These are phyloP conservation scores for Fusarium annulatum DNA, from an alignment of 2,329 filamentous ascomycete genomes.

Conservation along the genomic window DNA sequence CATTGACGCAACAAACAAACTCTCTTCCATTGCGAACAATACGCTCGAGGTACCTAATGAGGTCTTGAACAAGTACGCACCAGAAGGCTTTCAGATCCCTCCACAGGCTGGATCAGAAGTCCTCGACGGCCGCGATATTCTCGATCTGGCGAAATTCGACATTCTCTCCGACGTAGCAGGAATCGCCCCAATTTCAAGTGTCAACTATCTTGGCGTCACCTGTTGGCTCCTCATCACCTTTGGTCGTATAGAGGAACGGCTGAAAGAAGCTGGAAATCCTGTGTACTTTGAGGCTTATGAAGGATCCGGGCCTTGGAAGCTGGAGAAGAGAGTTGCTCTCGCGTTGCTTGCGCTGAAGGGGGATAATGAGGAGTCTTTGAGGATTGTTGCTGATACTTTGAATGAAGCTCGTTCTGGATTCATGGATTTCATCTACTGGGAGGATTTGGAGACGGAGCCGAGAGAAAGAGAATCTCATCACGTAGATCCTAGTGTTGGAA, in stretches of 20 bases:
- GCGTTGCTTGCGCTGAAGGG: slow-evolving; percentile 5
- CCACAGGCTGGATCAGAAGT: not conserved
- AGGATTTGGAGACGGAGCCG: not conserved
- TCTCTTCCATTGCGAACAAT: not conserved
- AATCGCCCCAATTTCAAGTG: slow-evolving; percentile 41
- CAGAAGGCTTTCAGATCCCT: not conserved
- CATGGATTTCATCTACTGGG: slow-evolving; percentile 31
- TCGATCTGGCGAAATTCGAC: slow-evolving; percentile 44
- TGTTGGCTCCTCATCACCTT: slow-evolving; percentile 42
- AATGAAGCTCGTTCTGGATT: slow-evolving; percentile 1
- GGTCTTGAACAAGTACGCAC: not conserved
- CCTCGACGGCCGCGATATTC: not conserved
- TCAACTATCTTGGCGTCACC: slow-evolving; percentile 51
- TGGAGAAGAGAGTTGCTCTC: not conserved
- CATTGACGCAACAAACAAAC: not conserved
- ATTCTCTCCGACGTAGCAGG: slow-evolving; percentile 17
- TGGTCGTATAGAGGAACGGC: slow-evolving; percentile 42
- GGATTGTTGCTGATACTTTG: slow-evolving; percentile 8
- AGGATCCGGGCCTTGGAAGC: not conserved
- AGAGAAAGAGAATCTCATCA: not conserved
- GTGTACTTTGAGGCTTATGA: slow-evolving; percentile 2
- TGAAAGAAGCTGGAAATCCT: slow-evolving; percentile 43
- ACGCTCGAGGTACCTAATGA: not conserved
- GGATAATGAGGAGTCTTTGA: slow-evolving; percentile 18
- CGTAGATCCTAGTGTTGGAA: not conserved